phyloP scores from a whole-genome alignment of 192 early-diverging fungal species.

The Spizellomyces punctatus region DNA sequence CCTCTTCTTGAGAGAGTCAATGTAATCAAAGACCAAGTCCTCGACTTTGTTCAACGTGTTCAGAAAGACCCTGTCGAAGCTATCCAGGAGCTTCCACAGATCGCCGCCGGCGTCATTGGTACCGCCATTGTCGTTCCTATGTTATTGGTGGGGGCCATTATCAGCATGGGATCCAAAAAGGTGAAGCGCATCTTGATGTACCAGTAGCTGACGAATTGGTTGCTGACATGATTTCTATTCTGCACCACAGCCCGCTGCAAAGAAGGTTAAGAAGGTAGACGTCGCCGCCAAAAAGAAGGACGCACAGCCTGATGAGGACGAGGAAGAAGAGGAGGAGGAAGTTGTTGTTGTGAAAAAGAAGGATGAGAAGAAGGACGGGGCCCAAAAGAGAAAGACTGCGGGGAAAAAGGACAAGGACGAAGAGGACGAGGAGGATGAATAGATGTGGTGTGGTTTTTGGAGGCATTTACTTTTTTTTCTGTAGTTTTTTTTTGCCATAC shows the following conservation, averaged over 20 bases:
- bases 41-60: slow-evolving; percentile 33
- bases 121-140: slow-evolving; percentile 24
- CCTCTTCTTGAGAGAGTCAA: slow-evolving; percentile 24
- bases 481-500: not conserved
- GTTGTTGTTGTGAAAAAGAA: not conserved
- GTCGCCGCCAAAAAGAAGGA: slow-evolving; percentile 21
- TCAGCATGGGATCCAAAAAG: too few species aligned
- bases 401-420: not conserved
- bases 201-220: not conserved
- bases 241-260: not conserved
- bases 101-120: slow-evolving; percentile 32
- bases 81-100: slow-evolving; percentile 42
- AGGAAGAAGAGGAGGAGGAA: slow-evolving; percentile 9
- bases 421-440: not conserved
- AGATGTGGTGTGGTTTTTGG: not conserved
- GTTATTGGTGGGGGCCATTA: not conserved
- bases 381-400: too few species aligned
- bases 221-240: too few species aligned
- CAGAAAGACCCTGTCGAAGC: slow-evolving; percentile 38
- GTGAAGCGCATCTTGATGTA: not conserved
- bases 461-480: not conserved
- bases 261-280: slow-evolving; percentile 32
- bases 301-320: not conserved
- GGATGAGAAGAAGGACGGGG: not conserved
- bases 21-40: slow-evolving; percentile 15